phyloP scores from a whole-genome alignment of 257 asterid species.

The Haberlea rhodopensis region DNA sequence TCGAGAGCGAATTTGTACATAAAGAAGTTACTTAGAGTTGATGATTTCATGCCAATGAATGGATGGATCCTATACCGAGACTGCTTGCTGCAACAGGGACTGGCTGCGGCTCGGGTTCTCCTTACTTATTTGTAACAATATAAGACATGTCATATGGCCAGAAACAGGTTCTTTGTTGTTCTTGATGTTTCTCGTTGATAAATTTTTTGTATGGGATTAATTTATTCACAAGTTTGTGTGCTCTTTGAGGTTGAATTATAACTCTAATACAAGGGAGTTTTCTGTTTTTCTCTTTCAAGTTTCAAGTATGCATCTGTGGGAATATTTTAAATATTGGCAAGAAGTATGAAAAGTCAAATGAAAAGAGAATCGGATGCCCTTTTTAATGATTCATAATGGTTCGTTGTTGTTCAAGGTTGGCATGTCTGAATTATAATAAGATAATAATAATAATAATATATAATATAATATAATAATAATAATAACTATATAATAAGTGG shows the following conservation, averaged over 20 bases:
- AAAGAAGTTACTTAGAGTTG: conserved; percentile 34
- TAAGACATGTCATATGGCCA: conserved; percentile 26
- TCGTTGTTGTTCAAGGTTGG: conserved; percentile 37
- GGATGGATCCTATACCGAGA: conserved; percentile 17
- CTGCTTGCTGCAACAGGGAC: conserved; percentile 17
- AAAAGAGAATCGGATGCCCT: conserved; percentile 43
- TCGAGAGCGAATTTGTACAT: conserved; percentile 54
- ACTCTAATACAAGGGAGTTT: background rate
- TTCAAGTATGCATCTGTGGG: background rate
- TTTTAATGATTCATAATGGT: conserved; percentile 26
- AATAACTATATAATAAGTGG: too few species aligned
- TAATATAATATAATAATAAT: too few species aligned
- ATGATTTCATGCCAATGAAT: conserved; percentile 25
- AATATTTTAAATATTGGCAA: conserved; percentile 4
- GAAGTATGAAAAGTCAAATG: conserved; percentile 27
- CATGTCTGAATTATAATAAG: conserved; percentile 38
- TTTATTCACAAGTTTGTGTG: conserved; percentile 33
- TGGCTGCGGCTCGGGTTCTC: conserved; percentile 26
- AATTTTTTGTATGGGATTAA: conserved; percentile 43
- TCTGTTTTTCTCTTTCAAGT: background rate
- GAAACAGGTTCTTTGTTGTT: conserved; percentile 26
- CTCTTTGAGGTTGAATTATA: conserved; percentile 14
- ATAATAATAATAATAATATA: too few species aligned
- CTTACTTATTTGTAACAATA: conserved; percentile 25
- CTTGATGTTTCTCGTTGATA: conserved; percentile 36